phyloP scores from a whole-genome alignment of 306 rosid genomes.

The Trifolium pratense region DNA sequence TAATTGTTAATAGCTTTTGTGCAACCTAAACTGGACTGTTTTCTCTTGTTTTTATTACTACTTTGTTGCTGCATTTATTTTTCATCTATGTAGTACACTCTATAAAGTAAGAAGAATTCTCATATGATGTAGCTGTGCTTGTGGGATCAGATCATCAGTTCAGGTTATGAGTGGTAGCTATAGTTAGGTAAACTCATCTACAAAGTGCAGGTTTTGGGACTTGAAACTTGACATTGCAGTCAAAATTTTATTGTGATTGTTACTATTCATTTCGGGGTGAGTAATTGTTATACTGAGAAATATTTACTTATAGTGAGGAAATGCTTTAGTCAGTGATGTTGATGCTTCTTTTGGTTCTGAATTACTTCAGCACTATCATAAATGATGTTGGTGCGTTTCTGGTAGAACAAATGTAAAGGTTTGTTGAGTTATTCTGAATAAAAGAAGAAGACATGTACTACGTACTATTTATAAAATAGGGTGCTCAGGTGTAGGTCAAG shows the following conservation, averaged over 20 bases:
- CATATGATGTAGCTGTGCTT: background rate
- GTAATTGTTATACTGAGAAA: background rate
- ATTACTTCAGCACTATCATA: background rate
- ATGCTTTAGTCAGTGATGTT: slow-evolving; percentile 1
- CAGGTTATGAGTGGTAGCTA: background rate
- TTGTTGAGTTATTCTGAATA: background rate
- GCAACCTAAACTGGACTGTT: slow-evolving; percentile 41
- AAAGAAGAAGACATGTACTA: background rate
- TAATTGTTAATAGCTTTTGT: slow-evolving; percentile 49
- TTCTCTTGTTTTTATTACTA: slow-evolving; percentile 8
- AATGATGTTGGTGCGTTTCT: slow-evolving; percentile 17
- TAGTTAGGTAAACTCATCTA: background rate
- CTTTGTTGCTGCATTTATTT: background rate
- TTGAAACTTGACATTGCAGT: background rate
- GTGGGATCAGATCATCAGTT: background rate
- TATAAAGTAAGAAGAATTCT: background rate
- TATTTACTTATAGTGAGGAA: background rate
- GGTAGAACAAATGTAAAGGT: background rate
- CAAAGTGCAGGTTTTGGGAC: background rate
- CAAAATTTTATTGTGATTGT: background rate
- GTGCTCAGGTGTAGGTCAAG: slow-evolving; percentile 10
- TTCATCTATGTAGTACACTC: background rate
- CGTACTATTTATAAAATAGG: background rate
- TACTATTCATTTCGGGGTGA: background rate
- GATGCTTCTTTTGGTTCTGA: background rate